Evolutionary conservation across 1,284 basidiomycete genomes (phyloP).

Genomic region (Sparassis latifolia): DNA sequence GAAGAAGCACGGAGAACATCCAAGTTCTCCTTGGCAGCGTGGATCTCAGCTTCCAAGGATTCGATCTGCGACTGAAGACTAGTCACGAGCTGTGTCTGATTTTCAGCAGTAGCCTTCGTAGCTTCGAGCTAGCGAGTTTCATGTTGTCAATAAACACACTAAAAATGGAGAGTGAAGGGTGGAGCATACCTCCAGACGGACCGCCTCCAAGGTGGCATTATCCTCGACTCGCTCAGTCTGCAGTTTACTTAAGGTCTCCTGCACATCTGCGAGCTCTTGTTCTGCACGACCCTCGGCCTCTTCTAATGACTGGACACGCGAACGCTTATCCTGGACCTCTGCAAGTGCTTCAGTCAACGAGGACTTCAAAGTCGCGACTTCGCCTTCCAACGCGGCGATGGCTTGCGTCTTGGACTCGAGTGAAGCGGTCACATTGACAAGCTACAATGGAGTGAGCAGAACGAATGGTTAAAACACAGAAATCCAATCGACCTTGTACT

Average conservation of each 20-base stretch:
- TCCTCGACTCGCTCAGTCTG: slow-evolving; percentile 35
- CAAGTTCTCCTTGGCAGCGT: slow-evolving; percentile 46
- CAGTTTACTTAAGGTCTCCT: slow-evolving; percentile 34
- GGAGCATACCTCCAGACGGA: slow-evolving; percentile 44
- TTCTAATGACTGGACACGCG: slow-evolving; percentile 40
- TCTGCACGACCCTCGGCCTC: slow-evolving; percentile 43
- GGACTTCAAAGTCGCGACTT: slow-evolving; percentile 42
- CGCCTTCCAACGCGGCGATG: slow-evolving; percentile 44
- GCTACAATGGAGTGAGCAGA: slow-evolving; percentile 32
- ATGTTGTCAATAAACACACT: slow-evolving; percentile 3
- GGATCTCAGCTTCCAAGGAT: slow-evolving; percentile 43
- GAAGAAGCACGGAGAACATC: slow-evolving; percentile 43
- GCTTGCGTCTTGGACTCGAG: slow-evolving; percentile 44
- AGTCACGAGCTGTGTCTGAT: slow-evolving; percentile 41
- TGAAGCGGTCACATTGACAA: slow-evolving; percentile 48
- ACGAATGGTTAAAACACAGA: slow-evolving; percentile 5
- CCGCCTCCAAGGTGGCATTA: slow-evolving; percentile 30
- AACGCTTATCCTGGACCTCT: slow-evolving; percentile 42
- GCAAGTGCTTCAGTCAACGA: slow-evolving; percentile 43
- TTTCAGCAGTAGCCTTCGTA: slow-evolving; percentile 33
- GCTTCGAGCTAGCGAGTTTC: slow-evolving; percentile 39
- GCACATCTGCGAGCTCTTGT: slow-evolving; percentile 38
- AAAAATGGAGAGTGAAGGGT: background rate
- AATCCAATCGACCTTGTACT: slow-evolving; percentile 43
- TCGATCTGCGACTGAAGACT: slow-evolving; percentile 46